phyloP scores from a whole-genome alignment of 176 grass and related monocot genomes.

The Tuctoria greenei region DNA sequence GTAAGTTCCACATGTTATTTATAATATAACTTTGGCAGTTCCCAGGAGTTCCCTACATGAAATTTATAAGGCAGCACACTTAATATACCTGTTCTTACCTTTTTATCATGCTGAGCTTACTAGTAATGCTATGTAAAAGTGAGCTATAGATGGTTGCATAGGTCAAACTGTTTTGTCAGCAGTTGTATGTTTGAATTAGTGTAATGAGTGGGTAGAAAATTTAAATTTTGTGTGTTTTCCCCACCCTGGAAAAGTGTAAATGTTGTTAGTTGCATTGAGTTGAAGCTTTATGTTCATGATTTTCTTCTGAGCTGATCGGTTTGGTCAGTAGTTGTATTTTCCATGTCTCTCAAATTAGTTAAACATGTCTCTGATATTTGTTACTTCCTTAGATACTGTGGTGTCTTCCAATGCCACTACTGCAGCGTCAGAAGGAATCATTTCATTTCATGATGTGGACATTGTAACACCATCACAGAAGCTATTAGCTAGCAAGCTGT shows the following conservation, averaged over 20 bases:
- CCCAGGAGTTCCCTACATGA: neutral
- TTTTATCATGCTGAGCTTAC: constrained; percentile 9
- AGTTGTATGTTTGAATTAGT: neutral
- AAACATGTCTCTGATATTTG: no score
- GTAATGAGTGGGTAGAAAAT: neutral
- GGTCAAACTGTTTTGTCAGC: constrained; percentile 9
- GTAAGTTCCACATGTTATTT: constrained; percentile 45
- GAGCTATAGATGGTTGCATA: neutral
- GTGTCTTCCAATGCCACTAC: constrained; percentile 42
- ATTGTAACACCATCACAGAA: constrained; percentile 89
- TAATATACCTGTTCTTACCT: constrained; percentile 2
- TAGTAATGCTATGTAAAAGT: constrained; percentile 22
- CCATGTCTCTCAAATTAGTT: no score
- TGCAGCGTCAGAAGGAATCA: constrained; percentile 55
- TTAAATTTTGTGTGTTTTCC: neutral
- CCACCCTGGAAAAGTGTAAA: constrained; percentile 1
- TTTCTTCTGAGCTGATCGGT: neutral
- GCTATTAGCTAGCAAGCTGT: constrained; percentile 73
- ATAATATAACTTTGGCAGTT: constrained; percentile 31
- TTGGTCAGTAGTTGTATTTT: constrained; percentile 2
- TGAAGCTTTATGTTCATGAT: constrained; percentile 2
- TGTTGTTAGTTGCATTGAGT: neutral
- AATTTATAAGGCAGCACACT: constrained; percentile 1
- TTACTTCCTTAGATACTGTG: constrained; percentile 48
- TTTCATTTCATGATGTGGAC: constrained; percentile 85